Conservation (phyloP, 805 yeast genomes). For the Ogataea neopini region DNA sequence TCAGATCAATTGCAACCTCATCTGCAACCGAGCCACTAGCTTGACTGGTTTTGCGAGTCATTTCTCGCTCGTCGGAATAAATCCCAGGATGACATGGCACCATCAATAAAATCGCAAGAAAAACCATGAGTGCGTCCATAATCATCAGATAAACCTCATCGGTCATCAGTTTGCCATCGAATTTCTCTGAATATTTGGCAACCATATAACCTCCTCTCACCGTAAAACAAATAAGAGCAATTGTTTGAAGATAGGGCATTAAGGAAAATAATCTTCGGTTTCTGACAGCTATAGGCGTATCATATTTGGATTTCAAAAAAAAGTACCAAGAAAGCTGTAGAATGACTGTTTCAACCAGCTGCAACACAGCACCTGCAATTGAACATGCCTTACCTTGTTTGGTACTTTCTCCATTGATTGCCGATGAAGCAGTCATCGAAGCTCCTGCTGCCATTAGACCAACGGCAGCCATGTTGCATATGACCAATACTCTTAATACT, state of each 20-base stretch:
- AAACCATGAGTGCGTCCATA: constrained; percentile 63
- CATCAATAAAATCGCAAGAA: constrained; percentile 46
- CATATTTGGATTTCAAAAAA: no score
- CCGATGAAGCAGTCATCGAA: constrained; percentile 40
- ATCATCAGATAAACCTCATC: constrained; percentile 59
- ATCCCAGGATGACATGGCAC: constrained; percentile 66
- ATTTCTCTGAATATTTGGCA: constrained; percentile 71
- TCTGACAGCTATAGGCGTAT: no score
- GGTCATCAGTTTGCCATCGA: constrained; percentile 63
- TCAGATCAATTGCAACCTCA: no score
- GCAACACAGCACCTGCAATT: constrained; percentile 64
- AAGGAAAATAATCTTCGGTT: no score
- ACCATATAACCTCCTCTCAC: constrained; percentile 72
- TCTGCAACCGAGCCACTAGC: no score
- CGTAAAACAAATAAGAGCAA: constrained; percentile 52
- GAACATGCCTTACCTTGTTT: background rate
- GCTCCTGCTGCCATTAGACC: constrained; percentile 75
- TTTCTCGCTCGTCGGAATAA: no score
- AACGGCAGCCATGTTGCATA: constrained; percentile 63
- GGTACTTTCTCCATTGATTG: background rate
- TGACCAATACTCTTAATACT: constrained; percentile 46
- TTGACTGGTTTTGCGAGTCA: no score
- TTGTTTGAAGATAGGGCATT: constrained; percentile 38
- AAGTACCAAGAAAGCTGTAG: constrained; percentile 55
- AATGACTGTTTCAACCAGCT: constrained; percentile 63